Base-by-base conservation (phyloP, 495 filamentous ascomycete genomes). In the Penicillium simplicissimum region DNA sequence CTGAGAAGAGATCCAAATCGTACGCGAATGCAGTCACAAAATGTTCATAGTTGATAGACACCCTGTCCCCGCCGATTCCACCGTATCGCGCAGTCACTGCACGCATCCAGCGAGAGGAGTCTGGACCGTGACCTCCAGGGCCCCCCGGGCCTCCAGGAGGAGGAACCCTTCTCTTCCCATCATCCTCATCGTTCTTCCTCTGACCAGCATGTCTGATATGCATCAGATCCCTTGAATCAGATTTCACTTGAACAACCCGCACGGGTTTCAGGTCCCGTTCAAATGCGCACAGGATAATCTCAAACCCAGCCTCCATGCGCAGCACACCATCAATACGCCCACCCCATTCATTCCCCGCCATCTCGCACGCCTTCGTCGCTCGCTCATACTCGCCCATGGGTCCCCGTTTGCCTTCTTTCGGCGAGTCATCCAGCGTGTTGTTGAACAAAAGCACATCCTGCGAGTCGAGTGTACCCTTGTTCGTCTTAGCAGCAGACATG, bases 281-380 rank as follows among this genome's bases (percentile, higher is more conserved):
- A 57, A 89, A 89, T 35, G 84, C 69, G 68, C 88, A 90, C n/a
- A 88, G 72, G 48, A 90, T 87, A 42, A 90, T 74, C 70, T 90
- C 88, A 55, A 89, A 90, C 0, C 88, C 88, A 31, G 81, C 82
- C 61, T 90, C 88, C 84, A 88, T 88, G 15, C 87, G 80, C 1
- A 90, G 63, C 19, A 89, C 63, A 0, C 88, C 88, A 52, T 88
- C 82, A 42, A 89, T 76, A 0, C 75, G 73, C 36, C 65, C 76
- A 0, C 78, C 72, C 82, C 81, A 88, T 11, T 77, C 56, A 6
- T 73, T 69, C 13, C 67, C 55, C 0, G 77, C 78, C 36, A 88
- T 66, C 9, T 67, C 67, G 65, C 88, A 89, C 2, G 87, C 68
- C 0, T 73, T 63, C 1, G 61, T 34, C 0, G 86, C 87, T 1